Evolutionary conservation across 306 rosid species (phyloP).

Genomic region (Trifolium pratense): DNA sequence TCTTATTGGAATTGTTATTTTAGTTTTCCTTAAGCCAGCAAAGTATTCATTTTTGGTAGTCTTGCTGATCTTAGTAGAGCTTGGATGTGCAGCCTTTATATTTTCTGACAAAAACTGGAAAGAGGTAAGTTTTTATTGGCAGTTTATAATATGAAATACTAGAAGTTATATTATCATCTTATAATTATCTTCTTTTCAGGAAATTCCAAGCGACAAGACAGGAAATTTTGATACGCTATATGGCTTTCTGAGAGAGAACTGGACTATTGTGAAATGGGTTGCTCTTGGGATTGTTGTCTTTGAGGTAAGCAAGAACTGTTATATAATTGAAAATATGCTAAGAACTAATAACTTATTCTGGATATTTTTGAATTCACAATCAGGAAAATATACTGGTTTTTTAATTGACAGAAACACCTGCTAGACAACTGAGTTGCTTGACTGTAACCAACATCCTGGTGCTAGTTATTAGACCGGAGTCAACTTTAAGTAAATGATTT

Average conservation of each 20-base stretch:
- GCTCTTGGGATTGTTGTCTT: conserved; percentile 86
- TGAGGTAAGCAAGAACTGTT: conserved; percentile 62
- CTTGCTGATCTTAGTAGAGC: conserved; percentile 75
- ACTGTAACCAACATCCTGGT: conserved; percentile 16
- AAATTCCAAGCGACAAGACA: conserved; percentile 77
- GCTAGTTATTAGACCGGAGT: conserved; percentile 4
- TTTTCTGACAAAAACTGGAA: conserved; percentile 93
- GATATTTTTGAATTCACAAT: conserved; percentile 24
- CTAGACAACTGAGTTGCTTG: neutral
- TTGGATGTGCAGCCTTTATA: conserved; percentile 86
- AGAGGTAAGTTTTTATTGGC: conserved; percentile 52
- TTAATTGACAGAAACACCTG: too few relatives aligned
- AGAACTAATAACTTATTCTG: conserved; percentile 26
- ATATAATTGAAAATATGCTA: conserved; percentile 32
- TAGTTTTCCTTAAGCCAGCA: conserved; percentile 68
- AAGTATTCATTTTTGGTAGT: conserved; percentile 81
- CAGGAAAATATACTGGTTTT: neutral
- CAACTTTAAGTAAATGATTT: neutral
- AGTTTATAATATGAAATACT: conserved; percentile 36
- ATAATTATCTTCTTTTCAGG: conserved; percentile 57
- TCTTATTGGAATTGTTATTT: conserved; percentile 22
- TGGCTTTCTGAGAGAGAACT: conserved; percentile 66
- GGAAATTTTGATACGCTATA: conserved; percentile 83
- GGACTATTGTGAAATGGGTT: conserved; percentile 88
- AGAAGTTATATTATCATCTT: conserved; percentile 38